A percentile compares a stretch with the other conserved stretches of the same genome.
Conservation (phyloP, 1,284 basidiomycete genomes). For the Sporisorium exsertum region DNA sequence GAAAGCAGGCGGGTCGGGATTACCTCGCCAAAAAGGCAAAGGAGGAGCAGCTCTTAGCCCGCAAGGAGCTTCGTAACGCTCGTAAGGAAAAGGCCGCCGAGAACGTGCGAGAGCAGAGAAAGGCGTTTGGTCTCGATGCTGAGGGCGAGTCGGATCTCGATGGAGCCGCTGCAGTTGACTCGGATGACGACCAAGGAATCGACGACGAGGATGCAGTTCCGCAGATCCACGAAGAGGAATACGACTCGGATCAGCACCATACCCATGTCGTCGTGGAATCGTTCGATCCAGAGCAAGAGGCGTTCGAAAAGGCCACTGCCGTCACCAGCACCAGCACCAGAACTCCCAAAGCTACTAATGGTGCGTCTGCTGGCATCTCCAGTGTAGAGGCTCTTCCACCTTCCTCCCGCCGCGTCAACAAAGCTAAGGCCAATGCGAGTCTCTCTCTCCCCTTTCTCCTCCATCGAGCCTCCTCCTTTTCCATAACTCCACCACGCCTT, state of each 20-base stretch:
- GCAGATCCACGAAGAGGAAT: slow-evolving; percentile 34
- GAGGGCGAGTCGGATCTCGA: slow-evolving; percentile 56
- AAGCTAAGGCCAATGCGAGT: slow-evolving; percentile 61
- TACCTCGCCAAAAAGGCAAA: slow-evolving; percentile 54
- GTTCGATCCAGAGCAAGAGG: slow-evolving; percentile 52
- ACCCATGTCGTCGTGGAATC: slow-evolving; percentile 52
- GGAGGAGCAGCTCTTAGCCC: slow-evolving; percentile 47
- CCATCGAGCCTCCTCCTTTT: not conserved
- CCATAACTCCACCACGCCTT: not conserved
- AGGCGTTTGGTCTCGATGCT: slow-evolving; percentile 53
- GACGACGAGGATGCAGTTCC: slow-evolving; percentile 34
- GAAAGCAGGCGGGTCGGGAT: slow-evolving; percentile 61
- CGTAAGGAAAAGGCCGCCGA: slow-evolving; percentile 60
- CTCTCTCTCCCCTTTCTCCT: slow-evolving; percentile 27
- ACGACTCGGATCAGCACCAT: slow-evolving; percentile 51
- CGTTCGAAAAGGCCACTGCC: slow-evolving; percentile 37
- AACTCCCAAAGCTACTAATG: slow-evolving; percentile 22
- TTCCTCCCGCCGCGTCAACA: slow-evolving; percentile 54
- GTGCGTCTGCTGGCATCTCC: slow-evolving; percentile 28
- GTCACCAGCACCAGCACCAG: slow-evolving; percentile 3
- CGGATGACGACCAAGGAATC: slow-evolving; percentile 26
- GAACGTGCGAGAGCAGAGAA: slow-evolving; percentile 59
- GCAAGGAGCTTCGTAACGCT: slow-evolving; percentile 49
- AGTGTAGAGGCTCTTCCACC: slow-evolving; percentile 54
- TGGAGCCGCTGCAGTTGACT: slow-evolving; percentile 13